Evolutionary conservation across 2,329 filamentous ascomycete species (phyloP).

Genomic region (Phaeoacremonium minimum): DNA sequence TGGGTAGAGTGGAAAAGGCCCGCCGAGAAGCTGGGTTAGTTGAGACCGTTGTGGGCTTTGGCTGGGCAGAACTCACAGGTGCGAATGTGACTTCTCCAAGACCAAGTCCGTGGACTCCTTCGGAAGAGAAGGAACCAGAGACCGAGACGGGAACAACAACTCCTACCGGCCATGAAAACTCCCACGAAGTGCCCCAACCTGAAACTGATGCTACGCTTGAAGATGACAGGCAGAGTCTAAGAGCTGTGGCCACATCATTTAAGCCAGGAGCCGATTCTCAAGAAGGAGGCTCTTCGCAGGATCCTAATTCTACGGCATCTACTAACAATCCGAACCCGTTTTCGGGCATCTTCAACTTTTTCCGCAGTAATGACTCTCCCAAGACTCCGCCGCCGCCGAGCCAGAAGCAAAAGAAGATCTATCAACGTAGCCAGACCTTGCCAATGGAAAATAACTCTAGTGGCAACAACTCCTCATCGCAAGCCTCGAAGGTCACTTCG

Average conservation of each 20-base stretch:
- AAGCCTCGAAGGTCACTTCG: slow-evolving; percentile 38
- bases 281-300: slow-evolving; percentile 10
- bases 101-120: slow-evolving; percentile 36
- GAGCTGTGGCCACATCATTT: slow-evolving; percentile 33
- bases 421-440: slow-evolving; percentile 74
- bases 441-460: slow-evolving; percentile 33
- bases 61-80: slow-evolving; percentile 86
- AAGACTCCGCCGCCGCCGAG: slow-evolving; percentile 46
- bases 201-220: slow-evolving; percentile 60
- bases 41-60: slow-evolving; percentile 88
- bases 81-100: slow-evolving; percentile 51
- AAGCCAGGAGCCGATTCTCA: slow-evolving; percentile 19
- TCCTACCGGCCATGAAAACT: slow-evolving; percentile 27
- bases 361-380: slow-evolving; percentile 53
- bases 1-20: slow-evolving; percentile 91
- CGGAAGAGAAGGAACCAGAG: slow-evolving; percentile 14
- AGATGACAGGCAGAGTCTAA: slow-evolving; percentile 59
- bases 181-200: slow-evolving; percentile 66
- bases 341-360: slow-evolving; percentile 67
- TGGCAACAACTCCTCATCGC: slow-evolving; percentile 22
- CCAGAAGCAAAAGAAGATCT: slow-evolving; percentile 63
- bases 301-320: slow-evolving; percentile 23
- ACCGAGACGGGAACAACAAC: slow-evolving; percentile 27
- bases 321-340: slow-evolving; percentile 47
- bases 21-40: slow-evolving; percentile 87